These are phyloP conservation scores for Coemansia sp. DNA, from an alignment of 192 early-diverging fungal species.

Conservation along the genomic window DNA sequence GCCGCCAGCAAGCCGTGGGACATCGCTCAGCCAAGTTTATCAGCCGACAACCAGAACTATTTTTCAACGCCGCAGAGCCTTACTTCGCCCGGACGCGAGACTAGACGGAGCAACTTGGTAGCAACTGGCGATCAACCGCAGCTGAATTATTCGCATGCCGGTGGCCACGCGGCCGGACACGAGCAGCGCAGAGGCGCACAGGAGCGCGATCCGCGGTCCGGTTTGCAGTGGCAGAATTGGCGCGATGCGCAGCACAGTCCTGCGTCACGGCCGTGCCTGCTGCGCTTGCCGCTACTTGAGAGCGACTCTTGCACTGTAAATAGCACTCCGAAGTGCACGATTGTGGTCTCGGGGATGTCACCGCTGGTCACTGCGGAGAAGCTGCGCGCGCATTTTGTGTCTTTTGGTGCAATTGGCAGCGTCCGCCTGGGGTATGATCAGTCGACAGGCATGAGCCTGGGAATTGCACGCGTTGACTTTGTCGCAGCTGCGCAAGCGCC, in stretches of 20 bases:
- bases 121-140: neutral
- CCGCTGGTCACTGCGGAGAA: constrained; percentile 42
- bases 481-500: constrained; percentile 18
- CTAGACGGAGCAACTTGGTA: neutral
- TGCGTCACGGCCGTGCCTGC: constrained; percentile 1
- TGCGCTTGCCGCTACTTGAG: constrained; percentile 38
- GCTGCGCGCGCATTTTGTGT: constrained; percentile 34
- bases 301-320: constrained; percentile 26
- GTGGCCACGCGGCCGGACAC: neutral
- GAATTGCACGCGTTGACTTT: constrained; percentile 45
- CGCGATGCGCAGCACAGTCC: constrained; percentile 9
- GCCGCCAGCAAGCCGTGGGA: constrained; percentile 1
- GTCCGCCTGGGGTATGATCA: constrained; percentile 42
- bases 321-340: constrained; percentile 6
- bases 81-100: constrained; percentile 16
- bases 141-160: neutral
- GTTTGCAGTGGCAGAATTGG: constrained; percentile 22
- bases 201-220: constrained; percentile 24
- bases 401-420: constrained; percentile 36
- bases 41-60: constrained; percentile 1
- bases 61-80: constrained; percentile 29
- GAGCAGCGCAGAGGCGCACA: neutral
- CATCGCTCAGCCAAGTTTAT: neutral
- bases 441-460: constrained; percentile 49
- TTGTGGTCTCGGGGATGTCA: constrained; percentile 40